Evolutionary conservation across 2,329 filamentous ascomycete species (phyloP).

Genomic region (Nemania sp.): DNA sequence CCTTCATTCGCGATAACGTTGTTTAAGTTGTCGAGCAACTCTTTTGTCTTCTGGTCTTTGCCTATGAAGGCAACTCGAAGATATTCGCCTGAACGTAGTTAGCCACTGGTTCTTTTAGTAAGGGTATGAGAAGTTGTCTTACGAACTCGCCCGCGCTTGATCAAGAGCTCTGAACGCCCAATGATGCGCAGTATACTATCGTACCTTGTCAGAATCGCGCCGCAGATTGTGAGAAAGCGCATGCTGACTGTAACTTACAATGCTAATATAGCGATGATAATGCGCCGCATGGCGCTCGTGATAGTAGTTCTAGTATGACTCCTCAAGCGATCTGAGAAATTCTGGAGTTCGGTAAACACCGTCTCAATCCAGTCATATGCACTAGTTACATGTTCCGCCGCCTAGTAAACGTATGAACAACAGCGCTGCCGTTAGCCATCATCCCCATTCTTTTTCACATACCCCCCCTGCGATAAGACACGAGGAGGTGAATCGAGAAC

Average conservation of each 20-base stretch:
- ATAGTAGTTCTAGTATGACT: constrained; percentile 9
- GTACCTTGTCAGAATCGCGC: background rate
- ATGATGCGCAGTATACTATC: constrained; percentile 8
- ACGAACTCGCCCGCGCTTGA: constrained; percentile 9
- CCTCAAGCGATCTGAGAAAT: constrained; percentile 9
- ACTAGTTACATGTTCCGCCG: constrained; percentile 6
- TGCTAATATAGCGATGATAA: constrained; percentile 9
- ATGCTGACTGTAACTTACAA: background rate
- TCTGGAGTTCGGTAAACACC: constrained; percentile 7
- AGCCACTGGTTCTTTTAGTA: background rate
- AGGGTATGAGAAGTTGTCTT: background rate
- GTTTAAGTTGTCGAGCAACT: constrained; percentile 8
- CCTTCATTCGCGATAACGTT: constrained; percentile 9
- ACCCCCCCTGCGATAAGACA: too few species aligned
- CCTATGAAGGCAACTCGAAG: constrained; percentile 10
- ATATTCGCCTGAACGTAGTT: background rate
- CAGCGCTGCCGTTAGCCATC: background rate
- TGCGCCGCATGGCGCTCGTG: constrained; percentile 9
- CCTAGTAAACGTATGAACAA: background rate
- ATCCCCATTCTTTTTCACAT: too few species aligned
- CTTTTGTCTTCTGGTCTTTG: constrained; percentile 9
- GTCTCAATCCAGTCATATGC: constrained; percentile 14
- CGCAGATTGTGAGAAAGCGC: too few species aligned
- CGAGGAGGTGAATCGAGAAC: background rate
- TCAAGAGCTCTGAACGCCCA: constrained; percentile 7